Percentiles rank a stretch among this genome's conserved stretches.
These are phyloP conservation scores for Berberis vulgaris DNA, from an alignment of 164 flowering plant species.

Conservation along the genomic window DNA sequence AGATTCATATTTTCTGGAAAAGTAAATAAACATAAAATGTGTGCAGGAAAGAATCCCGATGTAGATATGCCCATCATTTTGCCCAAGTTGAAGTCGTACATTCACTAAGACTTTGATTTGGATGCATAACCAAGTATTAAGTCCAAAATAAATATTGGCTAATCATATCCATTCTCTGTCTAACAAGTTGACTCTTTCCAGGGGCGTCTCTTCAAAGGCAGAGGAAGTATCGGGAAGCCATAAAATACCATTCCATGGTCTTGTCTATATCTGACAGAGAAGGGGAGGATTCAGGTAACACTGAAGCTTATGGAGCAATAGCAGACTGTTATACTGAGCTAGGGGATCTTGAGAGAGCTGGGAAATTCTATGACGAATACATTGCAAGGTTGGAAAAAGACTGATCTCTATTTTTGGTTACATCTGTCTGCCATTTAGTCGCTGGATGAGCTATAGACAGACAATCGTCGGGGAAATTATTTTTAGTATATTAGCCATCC, in stretches of 20 bases:
- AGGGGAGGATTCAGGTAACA: constrained; percentile 78
- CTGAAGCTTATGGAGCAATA: constrained; percentile 94
- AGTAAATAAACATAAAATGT: no score
- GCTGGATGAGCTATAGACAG: not conserved
- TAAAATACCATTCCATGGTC: constrained; percentile 81
- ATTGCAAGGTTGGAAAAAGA: constrained; percentile 73
- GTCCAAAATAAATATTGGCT: no score
- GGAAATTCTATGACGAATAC: constrained; percentile 65
- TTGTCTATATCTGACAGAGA: constrained; percentile 54
- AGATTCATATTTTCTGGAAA: no score
- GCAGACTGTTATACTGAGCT: constrained; percentile 97
- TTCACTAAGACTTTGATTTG: no score
- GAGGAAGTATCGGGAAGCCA: constrained; percentile 74
- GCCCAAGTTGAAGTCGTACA: no score
- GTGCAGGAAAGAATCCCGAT: no score
- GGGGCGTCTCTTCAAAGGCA: constrained; percentile 92
- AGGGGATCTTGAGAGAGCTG: constrained; percentile 88
- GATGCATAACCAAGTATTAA: no score
- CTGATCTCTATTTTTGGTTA: constrained; percentile 7
- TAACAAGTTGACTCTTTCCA: constrained; percentile 18
- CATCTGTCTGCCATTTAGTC: not conserved
- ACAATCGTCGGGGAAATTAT: no score
- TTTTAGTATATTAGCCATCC: no score
- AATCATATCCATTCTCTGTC: no score
- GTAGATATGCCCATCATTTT: no score